These are phyloP conservation scores for Cladophialophora exuberans DNA, from an alignment of 2,329 filamentous ascomycete species.

Conservation along the genomic window DNA sequence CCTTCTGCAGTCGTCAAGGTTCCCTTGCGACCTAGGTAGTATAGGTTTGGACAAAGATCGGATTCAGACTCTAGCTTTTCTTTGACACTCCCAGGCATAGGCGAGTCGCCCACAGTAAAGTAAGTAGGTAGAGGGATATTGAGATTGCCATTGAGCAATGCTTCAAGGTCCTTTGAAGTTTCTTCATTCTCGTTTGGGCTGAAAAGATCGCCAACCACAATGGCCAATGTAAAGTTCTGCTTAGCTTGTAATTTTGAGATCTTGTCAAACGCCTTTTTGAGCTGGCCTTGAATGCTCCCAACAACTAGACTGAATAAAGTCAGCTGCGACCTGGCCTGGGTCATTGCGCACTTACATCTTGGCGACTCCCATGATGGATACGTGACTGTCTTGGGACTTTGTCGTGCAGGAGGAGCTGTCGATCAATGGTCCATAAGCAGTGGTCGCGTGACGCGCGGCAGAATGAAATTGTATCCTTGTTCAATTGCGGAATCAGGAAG, in stretches of 20 bases:
- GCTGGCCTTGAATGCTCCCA: conserved; percentile 78
- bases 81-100: conserved; percentile 72
- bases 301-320: conserved; percentile 64
- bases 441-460: too few species aligned
- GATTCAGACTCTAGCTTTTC: conserved; percentile 73
- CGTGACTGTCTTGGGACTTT: background rate
- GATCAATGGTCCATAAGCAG: too few species aligned
- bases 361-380: conserved; percentile 6
- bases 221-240: conserved; percentile 83
- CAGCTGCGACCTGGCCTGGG: background rate
- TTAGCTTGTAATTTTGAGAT: conserved; percentile 79
- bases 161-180: conserved; percentile 58
- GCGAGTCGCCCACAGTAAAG: conserved; percentile 76
- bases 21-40: conserved; percentile 84
- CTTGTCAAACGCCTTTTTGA: conserved; percentile 77
- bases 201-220: conserved; percentile 85
- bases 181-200: conserved; percentile 47
- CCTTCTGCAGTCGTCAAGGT: conserved; percentile 89
- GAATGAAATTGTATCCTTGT: too few species aligned
- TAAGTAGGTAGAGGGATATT: conserved; percentile 81
- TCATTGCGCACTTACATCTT: conserved; percentile 23
- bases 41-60: conserved; percentile 85
- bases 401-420: too few species aligned
- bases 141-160: conserved; percentile 73
- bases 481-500: too few species aligned